Percentiles rank a stretch among this genome's conserved stretches.
Evolutionary conservation across 2,329 filamentous ascomycete species (phyloP).

Genomic region (Penicillium oxalicum): DNA sequence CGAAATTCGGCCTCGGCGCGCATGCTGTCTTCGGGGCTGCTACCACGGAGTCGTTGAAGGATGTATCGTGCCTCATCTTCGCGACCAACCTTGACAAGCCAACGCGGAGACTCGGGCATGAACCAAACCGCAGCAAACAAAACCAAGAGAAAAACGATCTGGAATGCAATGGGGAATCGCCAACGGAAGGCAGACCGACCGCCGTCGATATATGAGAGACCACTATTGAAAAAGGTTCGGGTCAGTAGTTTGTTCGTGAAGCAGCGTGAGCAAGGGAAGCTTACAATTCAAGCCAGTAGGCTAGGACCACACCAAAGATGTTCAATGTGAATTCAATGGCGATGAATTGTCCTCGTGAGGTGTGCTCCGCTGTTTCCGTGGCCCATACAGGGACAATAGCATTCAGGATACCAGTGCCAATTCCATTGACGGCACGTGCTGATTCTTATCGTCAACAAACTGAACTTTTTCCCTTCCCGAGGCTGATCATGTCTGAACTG

Average conservation of each 20-base stretch:
- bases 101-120: slow-evolving; percentile 59
- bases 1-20: slow-evolving; percentile 59
- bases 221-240: slow-evolving; percentile 28
- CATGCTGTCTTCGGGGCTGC: slow-evolving; percentile 46
- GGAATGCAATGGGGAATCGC: slow-evolving; percentile 65
- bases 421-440: slow-evolving; percentile 57
- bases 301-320: slow-evolving; percentile 61
- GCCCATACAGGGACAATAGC: slow-evolving; percentile 67
- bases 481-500: too few species aligned
- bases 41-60: slow-evolving; percentile 58
- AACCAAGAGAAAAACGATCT: slow-evolving; percentile 58
- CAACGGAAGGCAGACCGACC: slow-evolving; percentile 56
- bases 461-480: background rate
- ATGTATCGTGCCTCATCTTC: slow-evolving; percentile 63
- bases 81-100: slow-evolving; percentile 58
- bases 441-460: slow-evolving; percentile 5
- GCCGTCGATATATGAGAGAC: slow-evolving; percentile 55
- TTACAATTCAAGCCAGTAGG: slow-evolving; percentile 56
- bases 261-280: slow-evolving; percentile 8
- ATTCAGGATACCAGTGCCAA: slow-evolving; percentile 65
- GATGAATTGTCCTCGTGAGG: slow-evolving; percentile 62
- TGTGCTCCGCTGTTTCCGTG: slow-evolving; percentile 63
- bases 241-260: too few species aligned
- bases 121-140: slow-evolving; percentile 56
- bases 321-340: slow-evolving; percentile 69